A percentile compares a stretch with the other conserved stretches of the same genome.
These are phyloP conservation scores for Chlamydomonas sp. DNA, from an alignment of 139 green algal species.

Conservation along the genomic window DNA sequence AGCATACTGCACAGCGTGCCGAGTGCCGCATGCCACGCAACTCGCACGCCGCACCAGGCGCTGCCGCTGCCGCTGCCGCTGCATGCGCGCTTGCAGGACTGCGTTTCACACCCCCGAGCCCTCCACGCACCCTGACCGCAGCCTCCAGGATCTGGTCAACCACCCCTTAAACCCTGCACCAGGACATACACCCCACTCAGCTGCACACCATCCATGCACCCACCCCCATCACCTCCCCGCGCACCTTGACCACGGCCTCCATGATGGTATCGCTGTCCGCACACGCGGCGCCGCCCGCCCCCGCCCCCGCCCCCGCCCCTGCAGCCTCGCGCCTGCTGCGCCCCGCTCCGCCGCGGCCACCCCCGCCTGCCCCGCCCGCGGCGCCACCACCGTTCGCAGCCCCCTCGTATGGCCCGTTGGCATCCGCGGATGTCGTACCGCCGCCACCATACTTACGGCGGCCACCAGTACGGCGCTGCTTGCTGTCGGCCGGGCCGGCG, in stretches of 20 bases:
- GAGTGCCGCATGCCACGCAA: too few relatives aligned
- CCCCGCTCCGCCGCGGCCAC: not conserved
- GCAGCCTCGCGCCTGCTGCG: not conserved
- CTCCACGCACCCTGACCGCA: too few relatives aligned
- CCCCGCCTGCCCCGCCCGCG: not conserved
- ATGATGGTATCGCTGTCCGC: slow-evolving; percentile 57
- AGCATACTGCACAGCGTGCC: too few relatives aligned
- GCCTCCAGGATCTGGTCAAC: too few relatives aligned
- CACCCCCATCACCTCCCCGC: not conserved
- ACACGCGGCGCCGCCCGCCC: not conserved
- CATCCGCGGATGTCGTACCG: slow-evolving; percentile 36
- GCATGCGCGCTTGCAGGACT: not conserved
- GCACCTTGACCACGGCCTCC: slow-evolving; percentile 77
- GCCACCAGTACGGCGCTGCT: slow-evolving; percentile 1
- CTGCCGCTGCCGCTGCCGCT: not conserved
- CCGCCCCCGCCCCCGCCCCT: too few relatives aligned
- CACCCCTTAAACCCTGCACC: not conserved
- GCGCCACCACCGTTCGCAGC: not conserved
- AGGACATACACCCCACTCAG: not conserved
- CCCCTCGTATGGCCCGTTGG: not conserved
- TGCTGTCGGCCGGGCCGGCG: not conserved
- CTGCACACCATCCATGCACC: not conserved
- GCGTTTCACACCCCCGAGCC: too few relatives aligned
- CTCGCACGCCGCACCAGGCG: too few relatives aligned
- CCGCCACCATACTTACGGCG: slow-evolving; percentile 38